Base-by-base conservation (phyloP, 306 rosid genomes). In the Parietaria judaica region DNA sequence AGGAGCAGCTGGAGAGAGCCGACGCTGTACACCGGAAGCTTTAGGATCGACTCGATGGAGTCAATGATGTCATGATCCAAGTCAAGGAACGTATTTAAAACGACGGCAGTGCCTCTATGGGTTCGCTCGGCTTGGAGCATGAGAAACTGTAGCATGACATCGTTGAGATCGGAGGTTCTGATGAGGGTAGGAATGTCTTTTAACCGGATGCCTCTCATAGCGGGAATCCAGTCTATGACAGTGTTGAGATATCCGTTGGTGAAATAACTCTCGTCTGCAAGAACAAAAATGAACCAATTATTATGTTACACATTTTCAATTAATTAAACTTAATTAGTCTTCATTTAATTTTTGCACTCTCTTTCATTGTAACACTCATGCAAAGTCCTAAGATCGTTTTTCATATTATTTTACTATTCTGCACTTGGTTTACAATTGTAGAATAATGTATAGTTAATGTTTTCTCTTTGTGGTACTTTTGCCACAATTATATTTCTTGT, bases 231-330 rank as follows among this genome's bases (percentile, higher is more conserved):
- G 37, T 86, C 84, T 2, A 89, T 31, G 2, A 41, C 51, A 0
- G 76, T 83, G 6, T 85, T 80, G 54, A 88, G 63, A 70, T 85
- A 81, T 3, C 83, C 90, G 14, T 85, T 79, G n/a, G 72, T 79
- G 0, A 81, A 1, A 5, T 70, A 54, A 51, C 84, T 85, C 1
- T 49, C 58, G 48, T 88, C 94, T 88, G 79, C 75, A 65, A 17
- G 36, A 34, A 11, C 46, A 39, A 35, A 12, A 39, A 17, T 5
- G 11, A 38, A 14, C 12, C 5, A 23, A 23, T 23, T 23, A 23
- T 23, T 23, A 23, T 23, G 31, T 23, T 23, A 23, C 31, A 23
- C 31, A 0, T 23, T 23, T 23, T 23, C 31, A 23, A 23, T 23
- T 23, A 23, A 23, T 23, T 23, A 23, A 23, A 23, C 31, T 23